Base-by-base conservation (phyloP, 306 rosid genomes). In the Pyrus bretschneideri region DNA sequence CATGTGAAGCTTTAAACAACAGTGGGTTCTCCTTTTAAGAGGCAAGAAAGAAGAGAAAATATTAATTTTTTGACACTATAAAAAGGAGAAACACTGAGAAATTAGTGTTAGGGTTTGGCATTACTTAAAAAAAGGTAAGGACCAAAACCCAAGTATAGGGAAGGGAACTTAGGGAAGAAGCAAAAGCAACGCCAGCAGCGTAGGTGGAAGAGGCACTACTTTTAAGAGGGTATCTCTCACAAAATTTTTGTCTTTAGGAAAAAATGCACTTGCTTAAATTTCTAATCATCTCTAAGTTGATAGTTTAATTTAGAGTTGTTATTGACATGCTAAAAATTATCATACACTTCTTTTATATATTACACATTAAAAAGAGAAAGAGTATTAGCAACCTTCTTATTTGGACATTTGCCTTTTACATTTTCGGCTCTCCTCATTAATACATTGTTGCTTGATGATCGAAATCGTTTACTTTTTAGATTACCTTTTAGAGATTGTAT, bases 1-100 rank as follows among this genome's bases (percentile, higher is more conserved):
- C 35, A 38, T 38, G 2, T 70, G 67, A 70, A 69, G 59, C 84
- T 68, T 55, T 87, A 78, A 76, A 72, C 62, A 54, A 79, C 79
- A 42, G 88, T 85, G 86, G 90, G 93, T 82, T 89, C 90, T 81
- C 35, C 96, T 89, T 91, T 91, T 89, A 78, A 91, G 93, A 79
- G 85, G 78, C 82, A 22, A 42, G 68, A 25, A 13, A 51, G 49
- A 60, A 45, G 29, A n/a, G 30, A 71, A 58, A 66, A 40, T 22
- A 42, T 67, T 51, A 15, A 51, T 15, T 18, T 51, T 58, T 29
- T 45, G 65, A 58, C 14, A 44, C 18, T 10, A 33, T 49, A 10
- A 63, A 51, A 78, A 31, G 49, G 7, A 38, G 7, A 70, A 46
- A 70, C 27, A 55, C 55, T 23, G 25, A 54, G 18, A 38, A 18